A percentile compares a stretch with the other conserved stretches of the same genome.
Conservation (phyloP, 768 basidiomycete genomes). For the Strobilomyces dryophilus region DNA sequence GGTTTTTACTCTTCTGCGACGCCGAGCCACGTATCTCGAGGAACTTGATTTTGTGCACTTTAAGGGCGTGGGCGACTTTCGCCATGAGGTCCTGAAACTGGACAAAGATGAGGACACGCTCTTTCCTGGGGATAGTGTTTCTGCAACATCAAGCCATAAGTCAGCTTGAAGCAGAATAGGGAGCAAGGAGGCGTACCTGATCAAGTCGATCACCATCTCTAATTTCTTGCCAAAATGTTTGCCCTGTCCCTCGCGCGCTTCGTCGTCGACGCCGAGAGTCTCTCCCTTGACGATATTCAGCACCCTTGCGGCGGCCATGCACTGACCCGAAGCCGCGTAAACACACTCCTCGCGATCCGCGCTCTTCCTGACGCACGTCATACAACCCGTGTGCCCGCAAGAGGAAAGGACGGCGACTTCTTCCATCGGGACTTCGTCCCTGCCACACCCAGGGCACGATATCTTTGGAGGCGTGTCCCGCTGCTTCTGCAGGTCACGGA, state of each 20-base stretch:
- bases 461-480: slow-evolving; percentile 54
- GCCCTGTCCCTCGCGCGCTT: slow-evolving; percentile 62
- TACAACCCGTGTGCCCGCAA: slow-evolving; percentile 87
- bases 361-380: slow-evolving; percentile 63
- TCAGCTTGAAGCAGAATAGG: neutral
- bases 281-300: slow-evolving; percentile 81
- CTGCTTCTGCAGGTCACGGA: slow-evolving; percentile 83
- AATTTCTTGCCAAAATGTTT: slow-evolving; percentile 82
- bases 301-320: slow-evolving; percentile 73
- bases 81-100: slow-evolving; percentile 93
- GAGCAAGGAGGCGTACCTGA: slow-evolving; percentile 51
- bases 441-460: slow-evolving; percentile 59
- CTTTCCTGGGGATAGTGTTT: slow-evolving; percentile 62
- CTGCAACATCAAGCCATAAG: slow-evolving; percentile 32
- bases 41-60: slow-evolving; percentile 65
- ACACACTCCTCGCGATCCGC: slow-evolving; percentile 83
- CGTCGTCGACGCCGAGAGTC: slow-evolving; percentile 77
- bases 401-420: slow-evolving; percentile 86
- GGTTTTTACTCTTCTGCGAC: slow-evolving; percentile 70
- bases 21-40: slow-evolving; percentile 81
- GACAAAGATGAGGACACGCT: slow-evolving; percentile 90
- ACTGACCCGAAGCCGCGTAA: slow-evolving; percentile 61
- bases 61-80: slow-evolving; percentile 83
- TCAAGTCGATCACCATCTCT: slow-evolving; percentile 69
- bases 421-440: slow-evolving; percentile 50